Evolutionary conservation across 2,329 filamentous ascomycete genomes (phyloP).

Genomic region (Endoconidiophora polonica): DNA sequence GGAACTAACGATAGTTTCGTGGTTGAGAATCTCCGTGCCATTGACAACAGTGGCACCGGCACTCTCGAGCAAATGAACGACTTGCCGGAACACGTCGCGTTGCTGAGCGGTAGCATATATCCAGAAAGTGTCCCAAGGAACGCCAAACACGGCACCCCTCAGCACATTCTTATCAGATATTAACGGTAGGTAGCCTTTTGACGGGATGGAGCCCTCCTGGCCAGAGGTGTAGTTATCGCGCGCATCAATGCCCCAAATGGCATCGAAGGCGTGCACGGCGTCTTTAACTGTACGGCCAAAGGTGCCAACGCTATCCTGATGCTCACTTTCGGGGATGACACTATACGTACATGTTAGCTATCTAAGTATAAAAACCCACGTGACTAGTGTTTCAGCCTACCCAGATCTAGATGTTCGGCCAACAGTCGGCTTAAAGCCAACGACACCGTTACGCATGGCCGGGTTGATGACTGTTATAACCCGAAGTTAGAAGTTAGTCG

Average conservation of each 20-base stretch:
- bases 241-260: slow-evolving; percentile 47
- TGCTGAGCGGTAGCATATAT: slow-evolving; percentile 39
- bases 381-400: slow-evolving; percentile 2
- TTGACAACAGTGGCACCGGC: slow-evolving; percentile 55
- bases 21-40: slow-evolving; percentile 48
- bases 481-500: neutral
- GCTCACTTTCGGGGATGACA: slow-evolving; percentile 47
- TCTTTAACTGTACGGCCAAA: slow-evolving; percentile 55
- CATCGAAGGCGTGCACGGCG: slow-evolving; percentile 47
- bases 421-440: slow-evolving; percentile 63
- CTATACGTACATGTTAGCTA: slow-evolving; percentile 10
- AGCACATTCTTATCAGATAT: slow-evolving; percentile 37
- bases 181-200: slow-evolving; percentile 38
- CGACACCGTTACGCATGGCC: slow-evolving; percentile 49
- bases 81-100: slow-evolving; percentile 30
- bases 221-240: slow-evolving; percentile 49
- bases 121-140: slow-evolving; percentile 62
- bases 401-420: slow-evolving; percentile 48
- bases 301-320: slow-evolving; percentile 53
- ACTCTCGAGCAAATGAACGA: slow-evolving; percentile 29
- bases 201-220: slow-evolving; percentile 37
- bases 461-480: slow-evolving; percentile 45
- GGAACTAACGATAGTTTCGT: slow-evolving; percentile 44
- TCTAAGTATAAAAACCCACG: neutral
- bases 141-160: slow-evolving; percentile 46